Evolutionary conservation across 768 basidiomycete genomes (phyloP), one percentile per base, ranked within the genome.

Genomic region (Phlebiopsis gigantea): DNA sequence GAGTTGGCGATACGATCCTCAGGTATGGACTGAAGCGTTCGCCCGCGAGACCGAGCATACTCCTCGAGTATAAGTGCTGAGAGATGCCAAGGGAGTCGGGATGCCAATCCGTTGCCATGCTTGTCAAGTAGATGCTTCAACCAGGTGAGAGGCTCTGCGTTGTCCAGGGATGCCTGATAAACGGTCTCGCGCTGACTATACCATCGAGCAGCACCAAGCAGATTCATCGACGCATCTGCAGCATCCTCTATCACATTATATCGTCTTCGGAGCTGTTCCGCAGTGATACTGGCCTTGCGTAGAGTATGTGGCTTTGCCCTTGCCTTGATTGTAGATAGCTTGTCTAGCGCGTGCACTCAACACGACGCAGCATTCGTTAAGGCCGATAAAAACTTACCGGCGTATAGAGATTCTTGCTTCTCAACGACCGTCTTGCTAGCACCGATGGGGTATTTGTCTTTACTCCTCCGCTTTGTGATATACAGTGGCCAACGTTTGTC

Each of bases 91-190:
- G 77, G 78, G 41, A 78, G 75, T 42, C 79, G 76, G 46, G 55
- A 60, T 25, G 61, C 58, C 31, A 62, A 60, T 48, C 65, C 72
- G 45, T 63, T 66, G 41, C 68, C 68, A 53, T 66, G 75, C 58
- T 74, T 81, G 46, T 84, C 79, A 47, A 82, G 72, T 60, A 79
- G 65, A 56, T 89, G 85, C 63, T 82, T 86, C 26, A 90, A 70
- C 89, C 88, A 91, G 6, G 83, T 82, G 46, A 87, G 74, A 6
- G 88, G 86, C 64, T 91, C 89, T 0, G 79, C 77, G 52, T 77
- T 76, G 54, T 86, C 86, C 24, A 90, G 65, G 25, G 79, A 73
- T n/a, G 73, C 68, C 57, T 73, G 79, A 8, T 79, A 69, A n/a
- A 73, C 63, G 8, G 69, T 62, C 28, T 79, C 77, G 55, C 82